Percentiles rank a stretch among this genome's conserved stretches.
Conservation (phyloP, 2,329 filamentous ascomycete species). For the Ceratocystis albifundus region DNA sequence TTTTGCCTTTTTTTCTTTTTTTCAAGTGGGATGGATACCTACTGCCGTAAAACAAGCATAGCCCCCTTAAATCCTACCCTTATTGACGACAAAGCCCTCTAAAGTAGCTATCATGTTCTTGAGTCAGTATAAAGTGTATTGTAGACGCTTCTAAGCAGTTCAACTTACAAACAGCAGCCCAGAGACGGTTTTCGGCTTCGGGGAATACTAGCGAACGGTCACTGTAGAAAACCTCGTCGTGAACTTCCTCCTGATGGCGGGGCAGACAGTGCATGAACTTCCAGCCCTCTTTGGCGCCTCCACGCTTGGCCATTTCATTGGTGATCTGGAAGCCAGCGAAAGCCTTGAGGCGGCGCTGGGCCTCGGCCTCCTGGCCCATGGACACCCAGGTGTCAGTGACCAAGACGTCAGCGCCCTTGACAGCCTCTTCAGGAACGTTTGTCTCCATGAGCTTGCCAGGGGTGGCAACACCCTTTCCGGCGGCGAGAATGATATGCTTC, state of each 20-base stretch:
- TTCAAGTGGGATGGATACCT: background rate
- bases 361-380: conserved; percentile 92
- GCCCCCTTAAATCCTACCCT: conserved; percentile 54
- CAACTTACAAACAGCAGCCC: conserved; percentile 65
- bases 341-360: conserved; percentile 60
- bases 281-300: conserved; percentile 80
- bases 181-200: conserved; percentile 89
- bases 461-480: conserved; percentile 44
- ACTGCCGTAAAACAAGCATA: no score
- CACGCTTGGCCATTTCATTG: conserved; percentile 65
- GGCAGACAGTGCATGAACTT: conserved; percentile 98
- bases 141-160: background rate
- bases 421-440: conserved; percentile 67
- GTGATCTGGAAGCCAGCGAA: conserved; percentile 92
- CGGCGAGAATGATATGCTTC: conserved; percentile 56
- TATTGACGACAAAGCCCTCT: conserved; percentile 88
- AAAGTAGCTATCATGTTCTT: conserved; percentile 49
- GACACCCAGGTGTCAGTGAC: conserved; percentile 98
- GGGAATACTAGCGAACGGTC: conserved; percentile 76
- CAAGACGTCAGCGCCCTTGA: conserved; percentile 75
- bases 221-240: conserved; percentile 88
- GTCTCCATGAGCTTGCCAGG: conserved; percentile 64
- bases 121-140: conserved; percentile 6
- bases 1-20: no score
- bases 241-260: conserved; percentile 82